Base-by-base conservation (phyloP, 2,329 filamentous ascomycete species). In the Annulohypoxylon truncatum region DNA sequence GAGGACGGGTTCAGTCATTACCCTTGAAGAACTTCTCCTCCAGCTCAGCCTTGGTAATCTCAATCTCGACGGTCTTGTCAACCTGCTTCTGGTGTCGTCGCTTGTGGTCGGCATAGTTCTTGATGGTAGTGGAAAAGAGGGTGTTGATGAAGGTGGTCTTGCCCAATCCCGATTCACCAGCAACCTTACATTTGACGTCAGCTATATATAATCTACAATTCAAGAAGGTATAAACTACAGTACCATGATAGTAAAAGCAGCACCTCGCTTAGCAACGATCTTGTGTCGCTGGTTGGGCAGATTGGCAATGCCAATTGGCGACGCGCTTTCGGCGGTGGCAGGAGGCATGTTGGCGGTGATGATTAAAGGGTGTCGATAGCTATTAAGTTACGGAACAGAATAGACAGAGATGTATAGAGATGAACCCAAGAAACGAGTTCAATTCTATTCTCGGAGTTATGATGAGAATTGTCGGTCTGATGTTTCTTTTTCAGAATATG, bases 21-120 rank as follows among this genome's bases (percentile, higher is more conserved):
- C 95, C 95, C 89, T 99, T 99, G 91, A 99, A 99, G 88, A 99
- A 99, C 87, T 99, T 99, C 91, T 99, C 96, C 85, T 99, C 96
- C 71, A 99, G 86, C 86, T 99, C 96, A 65, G 96, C 96, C 89
- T 99, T 99, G 81, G 96, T 99, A 80, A 99, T 99, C 83, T 99
- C 96, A 75, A 99, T 99, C 86, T 99, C 96, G 72, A 99, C 96
- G 9, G 96, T 99, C 89, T 98, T 98, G 86, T 99, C 96, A 74
- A 98, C 89, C 86, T 99, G 96, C 90, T 99, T 99, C 84, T 96
- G 93, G 83, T 99, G 96, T 79, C 96, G 93, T 83, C 94, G 92
- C 88, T 97, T 97, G 89, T 99, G 95, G 83, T 99, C 96, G 88
- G 96, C 96, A 82, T 99, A 99, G 89, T 98, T 99, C 89, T 99